Conservation (phyloP, 2,329 filamentous ascomycete genomes). For the Rhytidhysteron rufulum region DNA sequence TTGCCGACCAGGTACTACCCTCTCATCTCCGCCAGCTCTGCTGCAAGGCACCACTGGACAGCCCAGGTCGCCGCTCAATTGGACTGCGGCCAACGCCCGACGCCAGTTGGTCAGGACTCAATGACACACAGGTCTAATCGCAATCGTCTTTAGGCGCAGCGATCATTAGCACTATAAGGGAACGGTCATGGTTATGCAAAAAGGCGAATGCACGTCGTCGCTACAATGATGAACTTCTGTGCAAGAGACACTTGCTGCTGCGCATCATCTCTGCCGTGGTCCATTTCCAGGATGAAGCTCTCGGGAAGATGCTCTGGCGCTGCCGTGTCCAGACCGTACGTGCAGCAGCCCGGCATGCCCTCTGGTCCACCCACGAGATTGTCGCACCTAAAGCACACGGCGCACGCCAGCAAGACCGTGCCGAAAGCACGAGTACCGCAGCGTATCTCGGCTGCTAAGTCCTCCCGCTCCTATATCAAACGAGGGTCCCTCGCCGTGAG, state of each 20-base stretch:
- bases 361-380: background rate
- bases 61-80: slow-evolving; percentile 3
- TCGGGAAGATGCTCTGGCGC: background rate
- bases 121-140: background rate
- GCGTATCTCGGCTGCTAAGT: background rate
- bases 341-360: background rate
- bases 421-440: background rate
- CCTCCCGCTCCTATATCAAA: background rate
- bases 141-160: background rate
- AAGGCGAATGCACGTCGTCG: slow-evolving; percentile 1
- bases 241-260: background rate
- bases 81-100: background rate
- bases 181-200: slow-evolving; percentile 2
- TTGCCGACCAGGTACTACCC: too few species aligned
- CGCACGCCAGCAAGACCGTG: background rate
- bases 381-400: slow-evolving; percentile 3
- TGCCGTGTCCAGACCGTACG: background rate
- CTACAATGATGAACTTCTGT: background rate
- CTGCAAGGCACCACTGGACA: slow-evolving; percentile 10
- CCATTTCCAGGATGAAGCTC: background rate
- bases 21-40: slow-evolving; percentile 6
- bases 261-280: background rate
- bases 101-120: background rate
- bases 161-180: background rate
- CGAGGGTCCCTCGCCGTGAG: background rate